phyloP scores from a whole-genome alignment of 2,329 filamentous ascomycete genomes.

The Stagonosporopsis cucurbitacearum region DNA sequence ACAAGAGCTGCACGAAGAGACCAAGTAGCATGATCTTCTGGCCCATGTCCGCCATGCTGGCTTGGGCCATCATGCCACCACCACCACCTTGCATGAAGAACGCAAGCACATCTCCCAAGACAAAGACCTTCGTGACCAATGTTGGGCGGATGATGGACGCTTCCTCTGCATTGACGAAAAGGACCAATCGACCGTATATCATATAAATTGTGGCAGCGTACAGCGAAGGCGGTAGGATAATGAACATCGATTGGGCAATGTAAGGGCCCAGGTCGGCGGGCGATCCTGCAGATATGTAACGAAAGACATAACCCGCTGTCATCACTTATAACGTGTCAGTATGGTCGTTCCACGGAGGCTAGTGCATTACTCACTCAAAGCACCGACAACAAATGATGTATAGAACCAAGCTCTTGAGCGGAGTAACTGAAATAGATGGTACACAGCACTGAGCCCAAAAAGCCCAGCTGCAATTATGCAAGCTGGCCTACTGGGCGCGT shows the following conservation, averaged over 20 bases:
- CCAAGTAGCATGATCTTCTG: constrained; percentile 34
- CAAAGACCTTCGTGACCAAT: constrained; percentile 62
- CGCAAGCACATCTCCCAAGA: constrained; percentile 59
- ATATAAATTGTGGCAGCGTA: constrained; percentile 56
- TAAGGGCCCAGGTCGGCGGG: constrained; percentile 34
- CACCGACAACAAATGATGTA: constrained; percentile 25
- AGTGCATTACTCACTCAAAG: constrained; percentile 26
- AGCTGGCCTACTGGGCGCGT: constrained; percentile 21
- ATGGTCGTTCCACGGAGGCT: too few relatives aligned
- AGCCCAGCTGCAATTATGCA: constrained; percentile 19
- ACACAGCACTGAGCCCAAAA: constrained; percentile 27
- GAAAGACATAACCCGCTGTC: constrained; percentile 25
- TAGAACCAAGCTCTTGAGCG: constrained; percentile 34
- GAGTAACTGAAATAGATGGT: constrained; percentile 28
- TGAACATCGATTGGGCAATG: constrained; percentile 48
- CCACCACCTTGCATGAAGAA: constrained; percentile 57
- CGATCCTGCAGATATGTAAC: constrained; percentile 26
- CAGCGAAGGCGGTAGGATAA: constrained; percentile 52
- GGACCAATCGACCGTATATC: constrained; percentile 50
- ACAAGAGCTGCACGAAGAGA: constrained; percentile 33
- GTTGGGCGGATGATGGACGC: constrained; percentile 51
- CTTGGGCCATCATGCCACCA: constrained; percentile 33
- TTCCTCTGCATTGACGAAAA: constrained; percentile 48
- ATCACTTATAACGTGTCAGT: constrained; percentile 29
- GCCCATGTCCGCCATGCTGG: constrained; percentile 21